Percentiles rank a stretch among this genome's conserved stretches.
These are phyloP conservation scores for Nevesoporus exiguus DNA, from an alignment of 768 basidiomycete genomes.

Conservation along the genomic window DNA sequence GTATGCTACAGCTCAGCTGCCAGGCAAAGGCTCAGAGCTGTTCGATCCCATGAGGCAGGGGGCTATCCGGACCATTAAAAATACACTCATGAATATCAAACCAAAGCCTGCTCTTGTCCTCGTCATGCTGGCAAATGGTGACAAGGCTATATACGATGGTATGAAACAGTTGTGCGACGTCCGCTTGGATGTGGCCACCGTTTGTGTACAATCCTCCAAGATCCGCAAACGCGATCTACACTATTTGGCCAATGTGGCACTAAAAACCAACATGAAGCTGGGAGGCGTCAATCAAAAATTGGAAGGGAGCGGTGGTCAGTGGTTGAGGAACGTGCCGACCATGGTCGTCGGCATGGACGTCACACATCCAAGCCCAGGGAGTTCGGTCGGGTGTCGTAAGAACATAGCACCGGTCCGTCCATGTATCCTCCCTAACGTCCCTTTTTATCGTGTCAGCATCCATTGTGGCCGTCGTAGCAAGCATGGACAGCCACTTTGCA, in stretches of 20 bases:
- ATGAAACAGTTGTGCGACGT: slow-evolving; percentile 53
- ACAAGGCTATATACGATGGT: slow-evolving; percentile 50
- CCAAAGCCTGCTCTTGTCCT: slow-evolving; percentile 44
- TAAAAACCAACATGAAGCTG: slow-evolving; percentile 55
- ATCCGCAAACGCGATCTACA: slow-evolving; percentile 60
- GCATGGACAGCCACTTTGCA: slow-evolving; percentile 40
- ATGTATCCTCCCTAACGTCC: background rate
- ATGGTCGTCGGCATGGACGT: slow-evolving; percentile 63
- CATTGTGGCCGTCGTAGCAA: slow-evolving; percentile 54
- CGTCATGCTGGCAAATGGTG: slow-evolving; percentile 45
- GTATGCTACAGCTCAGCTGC: slow-evolving; percentile 41
- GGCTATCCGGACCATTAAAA: slow-evolving; percentile 47
- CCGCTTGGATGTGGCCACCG: slow-evolving; percentile 50
- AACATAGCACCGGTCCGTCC: background rate
- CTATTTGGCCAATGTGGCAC: slow-evolving; percentile 53
- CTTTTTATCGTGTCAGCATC: slow-evolving; percentile 33
- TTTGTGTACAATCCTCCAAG: slow-evolving; percentile 72
- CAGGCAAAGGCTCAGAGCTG: slow-evolving; percentile 45
- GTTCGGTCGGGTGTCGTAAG: slow-evolving; percentile 49
- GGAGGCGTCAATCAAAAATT: slow-evolving; percentile 52
- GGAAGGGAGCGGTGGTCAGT: slow-evolving; percentile 34
- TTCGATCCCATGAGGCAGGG: slow-evolving; percentile 51
- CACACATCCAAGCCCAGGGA: slow-evolving; percentile 77
- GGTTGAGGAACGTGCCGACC: slow-evolving; percentile 40
- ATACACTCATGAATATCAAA: slow-evolving; percentile 33